These are phyloP conservation scores for Aspergillus panamensis DNA, from an alignment of 495 filamentous ascomycete species.

Conservation along the genomic window DNA sequence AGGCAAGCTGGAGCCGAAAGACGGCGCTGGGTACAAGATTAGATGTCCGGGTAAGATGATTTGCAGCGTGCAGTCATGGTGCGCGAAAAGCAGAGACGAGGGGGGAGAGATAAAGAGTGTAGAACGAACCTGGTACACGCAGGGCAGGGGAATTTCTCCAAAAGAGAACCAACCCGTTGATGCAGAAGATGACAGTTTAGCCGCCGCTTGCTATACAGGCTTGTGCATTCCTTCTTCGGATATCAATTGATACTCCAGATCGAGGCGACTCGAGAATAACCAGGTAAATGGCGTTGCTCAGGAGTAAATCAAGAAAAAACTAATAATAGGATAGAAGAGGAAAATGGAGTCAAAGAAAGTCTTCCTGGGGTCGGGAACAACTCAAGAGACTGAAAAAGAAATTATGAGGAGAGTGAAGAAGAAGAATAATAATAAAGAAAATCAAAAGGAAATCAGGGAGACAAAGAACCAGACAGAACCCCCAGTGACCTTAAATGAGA, in stretches of 20 bases:
- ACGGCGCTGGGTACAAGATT: conserved; percentile 11
- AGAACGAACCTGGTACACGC: conserved; percentile 13
- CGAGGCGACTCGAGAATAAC: neutral
- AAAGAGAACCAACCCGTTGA: conserved; percentile 1
- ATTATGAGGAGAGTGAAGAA: conserved; percentile 9
- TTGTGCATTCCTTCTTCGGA: neutral
- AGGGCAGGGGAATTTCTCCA: conserved; percentile 6
- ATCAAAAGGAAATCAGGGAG: conserved; percentile 10
- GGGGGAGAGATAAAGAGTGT: conserved; percentile 13
- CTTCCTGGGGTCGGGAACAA: neutral
- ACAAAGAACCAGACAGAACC: conserved; percentile 20
- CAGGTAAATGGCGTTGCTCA: neutral
- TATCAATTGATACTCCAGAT: conserved; percentile 6
- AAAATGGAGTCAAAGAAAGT: conserved; percentile 2
- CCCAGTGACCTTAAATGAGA: conserved; percentile 15
- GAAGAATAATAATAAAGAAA: conserved; percentile 14
- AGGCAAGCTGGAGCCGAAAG: conserved; percentile 2
- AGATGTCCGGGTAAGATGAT: conserved; percentile 27
- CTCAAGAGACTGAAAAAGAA: conserved; percentile 1
- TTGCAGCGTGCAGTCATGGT: conserved; percentile 35
- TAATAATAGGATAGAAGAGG: neutral
- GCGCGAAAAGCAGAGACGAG: conserved; percentile 21
- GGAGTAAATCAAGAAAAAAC: conserved; percentile 4
- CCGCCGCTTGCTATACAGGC: neutral
- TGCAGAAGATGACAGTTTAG: conserved; percentile 11